phyloP scores from a whole-genome alignment of 2,329 filamentous ascomycete genomes.

The Albophoma yamanashiensis region DNA sequence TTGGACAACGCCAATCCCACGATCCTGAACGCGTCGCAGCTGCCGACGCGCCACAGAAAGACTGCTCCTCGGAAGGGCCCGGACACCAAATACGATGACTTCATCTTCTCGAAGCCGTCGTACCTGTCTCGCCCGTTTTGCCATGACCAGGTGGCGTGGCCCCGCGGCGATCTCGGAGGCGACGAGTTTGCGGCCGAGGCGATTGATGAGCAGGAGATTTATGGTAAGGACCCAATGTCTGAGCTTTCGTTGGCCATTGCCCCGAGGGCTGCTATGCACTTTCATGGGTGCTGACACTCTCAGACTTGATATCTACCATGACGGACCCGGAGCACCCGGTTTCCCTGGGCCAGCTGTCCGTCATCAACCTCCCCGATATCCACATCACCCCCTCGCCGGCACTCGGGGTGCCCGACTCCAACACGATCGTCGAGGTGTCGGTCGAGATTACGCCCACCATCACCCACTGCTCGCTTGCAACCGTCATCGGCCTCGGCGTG shows the following conservation, averaged over 20 bases:
- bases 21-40: conserved; percentile 77
- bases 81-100: conserved; percentile 34
- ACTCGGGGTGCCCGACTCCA: conserved; percentile 28
- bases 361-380: conserved; percentile 94
- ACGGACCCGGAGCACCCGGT: conserved; percentile 95
- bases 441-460: conserved; percentile 94
- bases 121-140: conserved; percentile 31
- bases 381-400: conserved; percentile 46
- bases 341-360: conserved; percentile 83
- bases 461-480: conserved; percentile 92
- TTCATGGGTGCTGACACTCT: background rate
- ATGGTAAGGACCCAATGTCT: conserved; percentile 44
- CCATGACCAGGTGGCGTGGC: conserved; percentile 22
- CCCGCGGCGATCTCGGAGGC: conserved; percentile 27
- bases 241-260: background rate
- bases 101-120: conserved; percentile 34
- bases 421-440: conserved; percentile 59
- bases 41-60: conserved; percentile 62
- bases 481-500: conserved; percentile 89
- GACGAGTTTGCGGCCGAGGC: conserved; percentile 61
- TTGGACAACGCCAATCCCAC: conserved; percentile 83
- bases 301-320: conserved; percentile 89
- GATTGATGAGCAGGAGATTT: conserved; percentile 96
- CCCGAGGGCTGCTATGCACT: background rate
- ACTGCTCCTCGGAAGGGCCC: conserved; percentile 33